Percentiles rank a stretch among this genome's conserved stretches.
Evolutionary conservation across 2,329 filamentous ascomycete genomes (phyloP).

Genomic region (Colletotrichum godetiae): DNA sequence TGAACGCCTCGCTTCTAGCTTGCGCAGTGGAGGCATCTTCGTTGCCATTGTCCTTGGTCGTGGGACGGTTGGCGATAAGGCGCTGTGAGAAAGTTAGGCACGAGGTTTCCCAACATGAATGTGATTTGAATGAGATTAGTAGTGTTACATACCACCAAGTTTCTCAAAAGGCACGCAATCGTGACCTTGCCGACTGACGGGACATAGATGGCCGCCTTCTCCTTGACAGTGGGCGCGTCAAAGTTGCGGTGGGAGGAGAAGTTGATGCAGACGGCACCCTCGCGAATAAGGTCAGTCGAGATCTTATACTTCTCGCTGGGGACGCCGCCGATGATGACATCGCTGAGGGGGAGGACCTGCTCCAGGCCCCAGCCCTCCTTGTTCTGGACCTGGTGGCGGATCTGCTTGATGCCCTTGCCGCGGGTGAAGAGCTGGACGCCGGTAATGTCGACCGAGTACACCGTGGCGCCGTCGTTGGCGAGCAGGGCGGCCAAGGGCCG

Average conservation of each 20-base stretch:
- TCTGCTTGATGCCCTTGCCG: conserved; percentile 86
- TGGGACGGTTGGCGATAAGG: conserved; percentile 62
- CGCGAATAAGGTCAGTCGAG: conserved; percentile 81
- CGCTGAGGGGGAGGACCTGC: conserved; percentile 86
- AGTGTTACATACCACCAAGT: conserved; percentile 77
- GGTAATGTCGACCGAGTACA: conserved; percentile 94
- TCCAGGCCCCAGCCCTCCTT: conserved; percentile 83
- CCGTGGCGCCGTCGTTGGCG: conserved; percentile 94
- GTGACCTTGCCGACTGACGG: conserved; percentile 98
- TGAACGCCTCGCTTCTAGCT: conserved; percentile 55
- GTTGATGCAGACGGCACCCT: conserved; percentile 98
- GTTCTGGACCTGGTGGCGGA: conserved; percentile 87
- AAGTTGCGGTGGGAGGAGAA: conserved; percentile 98
- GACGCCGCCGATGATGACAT: conserved; percentile 95
- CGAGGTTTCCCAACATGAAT: not conserved
- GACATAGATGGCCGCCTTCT: conserved; percentile 96
- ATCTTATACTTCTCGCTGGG: conserved; percentile 92
- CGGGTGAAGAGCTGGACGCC: conserved; percentile 93
- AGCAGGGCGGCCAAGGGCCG: conserved; percentile 91
- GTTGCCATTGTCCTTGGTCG: conserved; percentile 49
- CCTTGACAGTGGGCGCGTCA: conserved; percentile 83
- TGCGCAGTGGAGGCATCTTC: conserved; percentile 41
- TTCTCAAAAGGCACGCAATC: conserved; percentile 89
- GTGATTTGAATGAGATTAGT: no score
- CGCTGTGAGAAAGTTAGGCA: conserved; percentile 49